phyloP scores from a whole-genome alignment of 73 alveolate genomes.

The Symbiodinium pilosum region DNA sequence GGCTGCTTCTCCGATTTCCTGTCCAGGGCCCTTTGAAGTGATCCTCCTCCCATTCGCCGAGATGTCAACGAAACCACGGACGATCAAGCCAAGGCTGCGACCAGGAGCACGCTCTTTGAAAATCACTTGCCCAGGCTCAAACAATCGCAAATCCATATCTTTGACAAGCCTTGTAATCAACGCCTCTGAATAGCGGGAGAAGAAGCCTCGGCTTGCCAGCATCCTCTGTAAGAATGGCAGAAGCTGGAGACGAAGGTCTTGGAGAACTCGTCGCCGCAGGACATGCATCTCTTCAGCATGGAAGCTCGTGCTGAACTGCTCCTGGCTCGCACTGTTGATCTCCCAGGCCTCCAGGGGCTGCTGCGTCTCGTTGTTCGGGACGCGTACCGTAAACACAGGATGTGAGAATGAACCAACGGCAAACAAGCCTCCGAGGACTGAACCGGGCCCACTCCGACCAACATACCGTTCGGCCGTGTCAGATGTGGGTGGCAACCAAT shows the following conservation, averaged over 20 bases:
- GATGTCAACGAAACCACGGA: conserved; percentile 54
- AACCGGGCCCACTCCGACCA: neutral
- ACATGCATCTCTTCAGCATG: conserved; percentile 44
- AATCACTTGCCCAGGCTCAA: conserved; percentile 81
- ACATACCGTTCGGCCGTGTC: conserved; percentile 14
- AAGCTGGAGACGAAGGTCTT: conserved; percentile 61
- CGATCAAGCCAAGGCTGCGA: conserved; percentile 42
- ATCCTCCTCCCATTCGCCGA: conserved; percentile 55
- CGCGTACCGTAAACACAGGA: neutral
- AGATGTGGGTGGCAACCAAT: conserved; percentile 22
- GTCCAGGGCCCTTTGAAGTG: neutral
- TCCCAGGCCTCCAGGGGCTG: conserved; percentile 42
- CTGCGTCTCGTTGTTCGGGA: too few species aligned
- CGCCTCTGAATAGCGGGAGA: conserved; percentile 25
- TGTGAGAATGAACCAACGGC: conserved; percentile 66
- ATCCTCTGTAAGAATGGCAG: conserved; percentile 47
- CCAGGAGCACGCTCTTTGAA: conserved; percentile 63
- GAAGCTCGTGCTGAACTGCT: conserved; percentile 59
- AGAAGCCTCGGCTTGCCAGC: conserved; percentile 34
- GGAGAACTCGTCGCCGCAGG: conserved; percentile 72
- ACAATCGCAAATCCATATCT: conserved; percentile 64
- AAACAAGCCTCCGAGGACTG: conserved; percentile 53
- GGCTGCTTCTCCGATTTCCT: conserved; percentile 74
- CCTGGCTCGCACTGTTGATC: conserved; percentile 17
- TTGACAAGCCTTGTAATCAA: conserved; percentile 34